Base-by-base conservation (phyloP, 495 filamentous ascomycete genomes). In the Penicillium verhagenii region DNA sequence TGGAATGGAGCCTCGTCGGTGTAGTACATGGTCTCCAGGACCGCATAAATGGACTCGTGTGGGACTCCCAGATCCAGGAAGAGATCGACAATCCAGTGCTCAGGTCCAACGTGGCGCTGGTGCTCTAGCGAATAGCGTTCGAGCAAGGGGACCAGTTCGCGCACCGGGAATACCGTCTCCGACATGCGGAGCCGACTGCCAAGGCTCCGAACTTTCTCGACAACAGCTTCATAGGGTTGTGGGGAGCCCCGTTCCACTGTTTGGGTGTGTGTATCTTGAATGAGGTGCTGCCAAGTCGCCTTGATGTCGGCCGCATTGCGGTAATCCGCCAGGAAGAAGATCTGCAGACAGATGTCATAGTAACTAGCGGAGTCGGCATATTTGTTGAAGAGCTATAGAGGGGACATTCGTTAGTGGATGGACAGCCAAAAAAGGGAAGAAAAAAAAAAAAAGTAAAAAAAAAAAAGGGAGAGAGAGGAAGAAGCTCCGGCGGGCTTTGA, bases 381-480 rank as follows among this genome's bases (percentile, higher is more conserved):
- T 48, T 80, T 71, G 66, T 99, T 96, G 77, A 87, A 99, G 29
- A 99, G 85, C 90, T 96, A 57, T n/a, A n/a, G n/a, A n/a, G n/a
- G n/a, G n/a, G n/a, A n/a, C n/a, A n/a, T n/a, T n/a, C n/a, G 26
- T 60, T 38, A 56, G 56, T 43, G 54, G 29, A 29, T 35, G 24
- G n/a, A n/a, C n/a, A n/a, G n/a, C n/a, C n/a, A n/a, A n/a, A n/a
- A n/a, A n/a, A n/a, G n/a, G n/a, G n/a, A n/a, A n/a, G n/a, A n/a
- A n/a, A n/a, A n/a, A n/a, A n/a, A n/a, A n/a, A n/a, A n/a, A n/a
- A n/a, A n/a, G n/a, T n/a, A n/a, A n/a, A n/a, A n/a, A n/a, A n/a
- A n/a, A n/a, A n/a, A 33, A n/a, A 23, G 10, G 16, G 35, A 10
- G 37, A 23, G 28, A 16, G 2, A 20, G 50, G 13, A 9, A 18